These are phyloP conservation scores for Cutaneotrichosporon sp. DNA, from an alignment of 1,284 basidiomycete genomes.

Conservation along the genomic window DNA sequence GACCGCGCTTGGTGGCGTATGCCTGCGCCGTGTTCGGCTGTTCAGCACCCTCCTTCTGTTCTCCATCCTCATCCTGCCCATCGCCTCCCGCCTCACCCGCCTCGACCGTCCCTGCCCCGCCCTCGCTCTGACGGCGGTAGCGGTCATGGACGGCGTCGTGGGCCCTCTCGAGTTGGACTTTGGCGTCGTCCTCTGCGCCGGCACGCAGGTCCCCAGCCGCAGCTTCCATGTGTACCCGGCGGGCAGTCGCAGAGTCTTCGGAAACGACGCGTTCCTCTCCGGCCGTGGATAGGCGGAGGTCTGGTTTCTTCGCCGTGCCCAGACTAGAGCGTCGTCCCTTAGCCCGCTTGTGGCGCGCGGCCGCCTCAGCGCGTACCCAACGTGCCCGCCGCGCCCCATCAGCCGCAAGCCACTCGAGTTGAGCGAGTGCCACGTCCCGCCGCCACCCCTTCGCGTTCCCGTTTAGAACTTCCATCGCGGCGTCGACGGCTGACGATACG, in stretches of 20 bases:
- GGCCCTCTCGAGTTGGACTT: conserved; percentile 2
- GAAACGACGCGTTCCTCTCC: conserved; percentile 8
- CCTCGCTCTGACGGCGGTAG: neutral
- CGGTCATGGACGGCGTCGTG: neutral
- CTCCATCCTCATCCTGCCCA: neutral
- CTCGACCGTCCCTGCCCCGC: no score
- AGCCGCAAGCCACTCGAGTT: conserved; percentile 18
- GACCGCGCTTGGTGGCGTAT: neutral
- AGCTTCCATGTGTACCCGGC: conserved; percentile 11
- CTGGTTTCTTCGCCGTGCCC: neutral
- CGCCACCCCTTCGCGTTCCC: conserved; percentile 14
- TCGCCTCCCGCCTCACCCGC: no score
- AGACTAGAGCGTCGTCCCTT: conserved; percentile 2
- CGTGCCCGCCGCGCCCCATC: conserved; percentile 15
- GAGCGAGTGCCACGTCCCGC: conserved; percentile 8
- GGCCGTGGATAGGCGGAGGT: conserved; percentile 3
- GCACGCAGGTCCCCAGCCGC: conserved; percentile 13
- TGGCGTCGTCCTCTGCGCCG: conserved; percentile 7
- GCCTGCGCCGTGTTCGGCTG: neutral
- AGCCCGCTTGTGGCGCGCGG: conserved; percentile 2
- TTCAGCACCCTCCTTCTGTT: neutral
- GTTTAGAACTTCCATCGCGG: conserved; percentile 14
- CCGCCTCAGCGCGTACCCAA: conserved; percentile 14
- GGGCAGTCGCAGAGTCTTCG: conserved; percentile 13
- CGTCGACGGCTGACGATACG: neutral